These are phyloP conservation scores for Emergomyces orientalis DNA, from an alignment of 2,329 filamentous ascomycete species.

Conservation along the genomic window DNA sequence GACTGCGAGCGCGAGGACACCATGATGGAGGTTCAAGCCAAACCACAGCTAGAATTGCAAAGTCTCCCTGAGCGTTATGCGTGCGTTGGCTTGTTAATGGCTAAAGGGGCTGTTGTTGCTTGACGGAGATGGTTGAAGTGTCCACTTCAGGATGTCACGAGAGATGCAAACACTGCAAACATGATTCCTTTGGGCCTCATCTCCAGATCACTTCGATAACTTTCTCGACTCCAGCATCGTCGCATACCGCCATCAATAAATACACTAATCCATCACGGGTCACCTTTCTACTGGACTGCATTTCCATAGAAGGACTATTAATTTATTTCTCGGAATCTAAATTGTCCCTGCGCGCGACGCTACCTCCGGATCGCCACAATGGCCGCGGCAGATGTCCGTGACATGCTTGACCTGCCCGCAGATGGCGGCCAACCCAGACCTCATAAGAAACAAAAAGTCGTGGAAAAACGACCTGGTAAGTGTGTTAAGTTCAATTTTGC, in stretches of 20 bases:
- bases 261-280: background rate
- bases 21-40: constrained; percentile 22
- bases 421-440: constrained; percentile 49
- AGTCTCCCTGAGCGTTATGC: constrained; percentile 2
- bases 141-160: background rate
- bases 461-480: constrained; percentile 49
- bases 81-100: background rate
- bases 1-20: constrained; percentile 28
- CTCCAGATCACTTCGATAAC: background rate
- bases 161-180: constrained; percentile 2
- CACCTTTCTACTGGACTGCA: background rate
- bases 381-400: constrained; percentile 70
- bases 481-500: constrained; percentile 13
- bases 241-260: background rate
- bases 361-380: constrained; percentile 8
- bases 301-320: background rate
- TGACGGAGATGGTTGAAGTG: background rate
- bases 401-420: constrained; percentile 70
- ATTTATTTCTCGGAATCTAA: background rate
- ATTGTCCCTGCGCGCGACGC: background rate
- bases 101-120: background rate
- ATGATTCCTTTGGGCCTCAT: background rate
- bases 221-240: background rate
- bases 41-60: background rate
- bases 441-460: constrained; percentile 65